Evolutionary conservation across 2,329 filamentous ascomycete genomes (phyloP).

Genomic region (Fusarium ambrosium): DNA sequence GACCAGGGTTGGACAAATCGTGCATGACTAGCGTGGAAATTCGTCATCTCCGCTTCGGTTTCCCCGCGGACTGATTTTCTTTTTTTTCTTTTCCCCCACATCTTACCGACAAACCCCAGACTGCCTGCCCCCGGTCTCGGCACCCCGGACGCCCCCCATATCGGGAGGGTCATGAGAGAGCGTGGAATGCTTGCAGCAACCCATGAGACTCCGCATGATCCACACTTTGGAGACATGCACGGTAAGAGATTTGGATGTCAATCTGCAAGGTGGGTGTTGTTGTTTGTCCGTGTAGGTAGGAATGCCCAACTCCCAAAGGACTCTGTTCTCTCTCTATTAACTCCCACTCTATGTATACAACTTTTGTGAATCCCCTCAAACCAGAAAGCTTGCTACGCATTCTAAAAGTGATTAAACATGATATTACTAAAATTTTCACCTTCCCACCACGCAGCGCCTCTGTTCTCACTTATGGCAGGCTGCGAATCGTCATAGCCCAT

Average conservation of each 20-base stretch:
- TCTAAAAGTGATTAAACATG: slow-evolving; percentile 56
- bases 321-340: neutral
- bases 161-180: slow-evolving; percentile 28
- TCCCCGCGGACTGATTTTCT: neutral
- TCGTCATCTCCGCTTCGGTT: slow-evolving; percentile 16
- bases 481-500: slow-evolving; percentile 52
- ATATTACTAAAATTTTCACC: slow-evolving; percentile 55
- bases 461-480: slow-evolving; percentile 38
- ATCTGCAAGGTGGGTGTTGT: neutral
- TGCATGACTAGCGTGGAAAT: slow-evolving; percentile 31
- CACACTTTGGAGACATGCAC: slow-evolving; percentile 8
- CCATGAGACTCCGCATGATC: slow-evolving; percentile 14
- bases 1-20: slow-evolving; percentile 38
- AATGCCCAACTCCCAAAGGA: neutral
- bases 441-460: slow-evolving; percentile 57
- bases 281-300: neutral
- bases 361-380: neutral
- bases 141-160: slow-evolving; percentile 30
- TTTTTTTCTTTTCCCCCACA: slow-evolving; percentile 12
- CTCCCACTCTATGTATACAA: neutral
- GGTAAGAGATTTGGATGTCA: neutral
- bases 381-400: neutral
- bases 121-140: slow-evolving; percentile 27
- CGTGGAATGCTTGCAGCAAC: neutral
- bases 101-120: slow-evolving; percentile 18